Conservation (phyloP, 305 asterid species). For the Petunia hybrid region DNA sequence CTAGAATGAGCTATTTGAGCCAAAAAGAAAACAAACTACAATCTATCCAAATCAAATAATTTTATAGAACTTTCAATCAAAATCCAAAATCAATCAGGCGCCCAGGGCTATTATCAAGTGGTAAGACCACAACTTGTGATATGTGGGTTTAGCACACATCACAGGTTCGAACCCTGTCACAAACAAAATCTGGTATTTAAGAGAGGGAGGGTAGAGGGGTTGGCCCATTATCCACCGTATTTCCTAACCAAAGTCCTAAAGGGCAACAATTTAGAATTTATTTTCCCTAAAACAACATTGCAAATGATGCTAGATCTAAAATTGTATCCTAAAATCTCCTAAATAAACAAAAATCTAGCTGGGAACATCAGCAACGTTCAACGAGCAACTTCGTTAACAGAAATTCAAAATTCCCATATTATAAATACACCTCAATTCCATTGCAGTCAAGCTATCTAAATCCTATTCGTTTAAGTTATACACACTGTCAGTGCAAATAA, state of each 20-base stretch:
- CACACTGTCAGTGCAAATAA: too few species aligned
- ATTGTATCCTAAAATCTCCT: background rate
- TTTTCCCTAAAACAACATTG: constrained; percentile 16
- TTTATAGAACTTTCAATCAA: background rate
- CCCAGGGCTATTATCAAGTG: too few species aligned
- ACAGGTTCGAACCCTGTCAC: too few species aligned
- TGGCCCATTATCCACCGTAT: too few species aligned
- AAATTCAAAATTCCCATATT: background rate
- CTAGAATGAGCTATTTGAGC: background rate
- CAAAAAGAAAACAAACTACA: background rate
- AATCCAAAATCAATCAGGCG: background rate
- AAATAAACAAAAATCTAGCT: constrained; percentile 1
- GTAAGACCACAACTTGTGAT: too few species aligned
- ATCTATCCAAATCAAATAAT: background rate
- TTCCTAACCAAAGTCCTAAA: too few species aligned
- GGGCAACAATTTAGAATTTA: background rate
- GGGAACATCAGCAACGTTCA: background rate
- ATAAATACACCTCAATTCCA: background rate
- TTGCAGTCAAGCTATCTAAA: background rate
- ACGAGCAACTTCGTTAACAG: background rate
- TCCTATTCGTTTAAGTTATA: background rate
- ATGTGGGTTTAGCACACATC: too few species aligned
- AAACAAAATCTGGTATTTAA: too few species aligned
- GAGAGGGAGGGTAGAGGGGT: too few species aligned
- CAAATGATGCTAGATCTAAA: background rate